Evolutionary conservation across 2,329 filamentous ascomycete genomes (phyloP).

Genomic region (Calonectria leucothoes): DNA sequence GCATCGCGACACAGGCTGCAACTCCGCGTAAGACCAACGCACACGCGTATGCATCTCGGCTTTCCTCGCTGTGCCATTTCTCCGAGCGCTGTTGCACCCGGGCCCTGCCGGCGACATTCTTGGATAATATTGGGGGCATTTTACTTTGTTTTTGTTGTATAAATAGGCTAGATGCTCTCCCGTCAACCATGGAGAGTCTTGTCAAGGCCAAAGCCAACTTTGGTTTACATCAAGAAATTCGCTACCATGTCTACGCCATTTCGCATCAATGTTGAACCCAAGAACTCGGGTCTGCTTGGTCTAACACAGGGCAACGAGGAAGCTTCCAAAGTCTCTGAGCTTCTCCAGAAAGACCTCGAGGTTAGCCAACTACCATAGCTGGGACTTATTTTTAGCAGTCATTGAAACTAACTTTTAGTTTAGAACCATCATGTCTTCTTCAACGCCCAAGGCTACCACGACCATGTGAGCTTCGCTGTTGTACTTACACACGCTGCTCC

Average conservation of each 20-base stretch:
- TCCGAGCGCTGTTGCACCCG: not conserved
- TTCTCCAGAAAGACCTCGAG: slow-evolving; percentile 82
- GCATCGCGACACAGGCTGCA: not conserved
- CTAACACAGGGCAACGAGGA: slow-evolving; percentile 65
- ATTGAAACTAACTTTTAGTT: not conserved
- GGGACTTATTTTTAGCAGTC: slow-evolving; percentile 6
- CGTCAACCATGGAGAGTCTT: slow-evolving; percentile 24
- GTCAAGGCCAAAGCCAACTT: slow-evolving; percentile 13
- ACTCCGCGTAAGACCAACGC: not conserved
- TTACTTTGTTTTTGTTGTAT: not conserved
- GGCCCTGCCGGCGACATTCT: not conserved
- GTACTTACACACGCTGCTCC: not conserved
- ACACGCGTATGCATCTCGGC: not conserved
- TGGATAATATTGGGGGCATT: not conserved
- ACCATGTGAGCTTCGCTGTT: slow-evolving; percentile 68
- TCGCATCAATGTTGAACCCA: slow-evolving; percentile 59
- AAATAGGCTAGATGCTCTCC: slow-evolving; percentile 26
- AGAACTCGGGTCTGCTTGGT: slow-evolving; percentile 63
- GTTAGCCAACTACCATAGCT: slow-evolving; percentile 42
- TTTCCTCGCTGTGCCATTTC: not conserved
- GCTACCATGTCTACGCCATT: slow-evolving; percentile 58
- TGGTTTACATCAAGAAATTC: slow-evolving; percentile 1
- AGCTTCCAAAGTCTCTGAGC: slow-evolving; percentile 70
- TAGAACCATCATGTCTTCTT: slow-evolving; percentile 80
- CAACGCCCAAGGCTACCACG: slow-evolving; percentile 80